Percentiles rank a stretch among this genome's conserved stretches.
These are phyloP conservation scores for Gossypioides kirkii DNA, from an alignment of 345 rosid species.

Conservation along the genomic window DNA sequence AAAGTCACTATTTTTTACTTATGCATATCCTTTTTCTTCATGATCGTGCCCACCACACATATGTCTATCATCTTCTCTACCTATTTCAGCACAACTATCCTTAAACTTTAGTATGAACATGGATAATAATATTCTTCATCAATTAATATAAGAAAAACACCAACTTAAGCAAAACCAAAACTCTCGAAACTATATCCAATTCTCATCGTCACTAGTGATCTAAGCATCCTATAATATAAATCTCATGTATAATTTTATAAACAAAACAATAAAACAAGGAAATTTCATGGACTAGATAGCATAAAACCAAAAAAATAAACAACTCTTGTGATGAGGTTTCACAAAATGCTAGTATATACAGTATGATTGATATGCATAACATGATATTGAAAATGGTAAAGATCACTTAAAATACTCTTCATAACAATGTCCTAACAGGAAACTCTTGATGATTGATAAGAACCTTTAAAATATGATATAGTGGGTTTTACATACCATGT, in stretches of 20 bases:
- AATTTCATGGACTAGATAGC: not conserved
- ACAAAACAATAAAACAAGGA: not conserved
- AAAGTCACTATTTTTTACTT: not conserved
- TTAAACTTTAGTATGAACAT: not conserved
- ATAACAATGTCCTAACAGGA: not conserved
- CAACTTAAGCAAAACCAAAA: not conserved
- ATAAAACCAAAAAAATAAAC: not conserved
- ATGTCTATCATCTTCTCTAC: not conserved
- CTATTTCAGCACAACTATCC: not conserved
- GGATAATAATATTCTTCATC: not conserved
- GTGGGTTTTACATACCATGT: not conserved
- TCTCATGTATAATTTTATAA: not conserved
- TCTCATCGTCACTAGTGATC: not conserved
- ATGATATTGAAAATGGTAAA: not conserved
- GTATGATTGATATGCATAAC: not conserved
- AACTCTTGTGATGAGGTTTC: not conserved
- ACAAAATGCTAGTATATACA: not conserved
- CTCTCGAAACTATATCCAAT: not conserved
- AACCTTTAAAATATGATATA: not conserved
- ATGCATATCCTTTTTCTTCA: not conserved
- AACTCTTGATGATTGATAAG: not conserved
- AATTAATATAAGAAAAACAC: not conserved
- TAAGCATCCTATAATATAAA: not conserved
- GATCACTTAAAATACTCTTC: not conserved
- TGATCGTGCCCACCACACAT: not conserved